These are phyloP conservation scores for Debaryomyces nepalensis DNA, from an alignment of 1,139 yeast genomes.

Conservation along the genomic window DNA sequence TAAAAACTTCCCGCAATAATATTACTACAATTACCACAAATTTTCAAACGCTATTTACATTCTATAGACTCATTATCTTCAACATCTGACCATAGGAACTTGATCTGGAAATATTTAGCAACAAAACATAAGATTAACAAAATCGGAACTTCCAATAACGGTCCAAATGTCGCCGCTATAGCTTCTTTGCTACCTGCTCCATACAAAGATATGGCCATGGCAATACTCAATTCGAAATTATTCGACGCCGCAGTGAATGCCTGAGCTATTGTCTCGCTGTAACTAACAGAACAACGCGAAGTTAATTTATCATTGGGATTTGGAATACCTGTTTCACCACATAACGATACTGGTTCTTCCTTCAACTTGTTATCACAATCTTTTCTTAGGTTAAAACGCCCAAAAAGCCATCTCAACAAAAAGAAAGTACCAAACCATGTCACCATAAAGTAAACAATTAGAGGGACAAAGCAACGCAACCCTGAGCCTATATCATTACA, in stretches of 20 bases:
- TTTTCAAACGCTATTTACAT: too few species aligned
- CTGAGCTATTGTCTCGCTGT: slow-evolving; percentile 51
- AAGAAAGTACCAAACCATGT: slow-evolving; percentile 53
- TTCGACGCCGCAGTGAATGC: slow-evolving; percentile 64
- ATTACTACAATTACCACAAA: too few species aligned
- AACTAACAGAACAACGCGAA: slow-evolving; percentile 41
- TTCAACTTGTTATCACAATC: slow-evolving; percentile 8
- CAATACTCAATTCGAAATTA: slow-evolving; percentile 56
- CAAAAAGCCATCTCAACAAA: slow-evolving; percentile 36
- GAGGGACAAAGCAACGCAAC: slow-evolving; percentile 56
- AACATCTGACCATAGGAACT: slow-evolving; percentile 32
- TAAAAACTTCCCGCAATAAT: too few species aligned
- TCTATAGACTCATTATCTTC: not conserved
- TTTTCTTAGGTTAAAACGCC: slow-evolving; percentile 6
- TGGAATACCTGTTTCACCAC: slow-evolving; percentile 37
- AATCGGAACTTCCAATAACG: slow-evolving; percentile 60
- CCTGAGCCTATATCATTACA: slow-evolving; percentile 55
- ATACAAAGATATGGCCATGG: slow-evolving; percentile 57
- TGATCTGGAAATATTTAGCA: slow-evolving; percentile 36
- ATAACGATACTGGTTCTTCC: slow-evolving; percentile 23
- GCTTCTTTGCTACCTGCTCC: slow-evolving; percentile 59
- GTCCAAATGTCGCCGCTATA: slow-evolving; percentile 65
- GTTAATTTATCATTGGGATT: slow-evolving; percentile 24
- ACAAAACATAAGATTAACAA: slow-evolving; percentile 48
- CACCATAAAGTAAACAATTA: slow-evolving; percentile 51